These are phyloP conservation scores for Rhizophora mangle DNA, from an alignment of 345 rosid genomes.

Conservation along the genomic window DNA sequence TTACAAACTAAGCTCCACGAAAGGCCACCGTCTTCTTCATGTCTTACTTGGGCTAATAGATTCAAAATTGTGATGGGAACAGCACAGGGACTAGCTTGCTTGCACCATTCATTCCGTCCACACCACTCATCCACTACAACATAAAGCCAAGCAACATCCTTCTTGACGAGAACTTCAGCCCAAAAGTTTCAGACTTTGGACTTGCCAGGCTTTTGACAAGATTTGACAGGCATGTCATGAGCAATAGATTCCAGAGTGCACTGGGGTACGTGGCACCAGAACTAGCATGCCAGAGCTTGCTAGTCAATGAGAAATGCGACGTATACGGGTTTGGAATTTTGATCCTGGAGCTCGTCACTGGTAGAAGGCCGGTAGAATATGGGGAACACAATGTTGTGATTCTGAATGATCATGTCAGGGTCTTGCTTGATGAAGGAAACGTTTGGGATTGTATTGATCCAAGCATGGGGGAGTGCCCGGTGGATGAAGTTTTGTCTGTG, in stretches of 20 bases:
- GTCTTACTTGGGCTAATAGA: constrained; percentile 65
- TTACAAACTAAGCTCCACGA: constrained; percentile 71
- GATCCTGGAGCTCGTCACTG: constrained; percentile 78
- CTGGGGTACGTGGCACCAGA: constrained; percentile 90
- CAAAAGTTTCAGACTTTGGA: constrained; percentile 78
- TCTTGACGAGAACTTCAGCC: constrained; percentile 59
- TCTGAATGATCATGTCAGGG: constrained; percentile 69
- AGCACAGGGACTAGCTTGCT: constrained; percentile 73
- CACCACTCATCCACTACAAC: constrained; percentile 81
- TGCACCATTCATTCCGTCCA: constrained; percentile 77
- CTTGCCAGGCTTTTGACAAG: constrained; percentile 63
- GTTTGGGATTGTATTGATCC: constrained; percentile 69
- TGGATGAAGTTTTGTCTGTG: constrained; percentile 80
- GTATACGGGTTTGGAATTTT: constrained; percentile 73
- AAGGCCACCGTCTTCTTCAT: constrained; percentile 41
- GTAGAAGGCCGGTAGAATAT: constrained; percentile 79
- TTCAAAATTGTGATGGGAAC: constrained; percentile 73
- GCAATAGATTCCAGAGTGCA: constrained; percentile 75
- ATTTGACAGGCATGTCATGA: constrained; percentile 61
- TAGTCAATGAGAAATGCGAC: constrained; percentile 91
- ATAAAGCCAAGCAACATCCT: constrained; percentile 75
- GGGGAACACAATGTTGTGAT: constrained; percentile 85
- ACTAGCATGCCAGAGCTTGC: constrained; percentile 77
- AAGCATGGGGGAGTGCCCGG: constrained; percentile 63
- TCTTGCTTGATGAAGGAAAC: constrained; percentile 66